Evolutionary conservation across 2,329 filamentous ascomycete genomes (phyloP).

Genomic region (Biscogniauxia marginata): DNA sequence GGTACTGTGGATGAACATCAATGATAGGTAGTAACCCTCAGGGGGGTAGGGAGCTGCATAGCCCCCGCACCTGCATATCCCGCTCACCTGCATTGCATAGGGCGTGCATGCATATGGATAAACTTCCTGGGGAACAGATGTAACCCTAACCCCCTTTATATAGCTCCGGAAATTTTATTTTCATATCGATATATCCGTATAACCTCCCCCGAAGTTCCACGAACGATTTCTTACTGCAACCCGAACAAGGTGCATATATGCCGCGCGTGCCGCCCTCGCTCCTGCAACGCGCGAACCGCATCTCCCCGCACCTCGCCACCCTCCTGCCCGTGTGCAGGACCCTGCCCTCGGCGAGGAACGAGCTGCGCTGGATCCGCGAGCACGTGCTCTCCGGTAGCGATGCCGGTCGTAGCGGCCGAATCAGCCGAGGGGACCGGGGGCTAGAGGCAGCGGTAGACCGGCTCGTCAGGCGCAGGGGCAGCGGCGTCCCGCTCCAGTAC

Average conservation of each 20-base stretch:
- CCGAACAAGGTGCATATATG: constrained; percentile 42
- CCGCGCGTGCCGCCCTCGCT: constrained; percentile 62
- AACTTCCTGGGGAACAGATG: no score
- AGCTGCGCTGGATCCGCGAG: constrained; percentile 71
- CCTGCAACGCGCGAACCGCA: constrained; percentile 50
- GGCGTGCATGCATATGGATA: no score
- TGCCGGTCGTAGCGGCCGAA: no score
- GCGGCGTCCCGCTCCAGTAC: constrained; percentile 82
- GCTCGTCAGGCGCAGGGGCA: constrained; percentile 50
- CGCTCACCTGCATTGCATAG: no score
- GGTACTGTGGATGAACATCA: no score
- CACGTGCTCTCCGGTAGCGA: constrained; percentile 53
- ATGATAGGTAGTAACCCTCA: no score
- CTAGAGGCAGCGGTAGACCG: constrained; percentile 28
- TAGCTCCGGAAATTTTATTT: background rate
- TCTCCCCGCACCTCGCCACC: constrained; percentile 55
- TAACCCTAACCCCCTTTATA: no score
- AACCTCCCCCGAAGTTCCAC: no score
- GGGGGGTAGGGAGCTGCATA: no score
- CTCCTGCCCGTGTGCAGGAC: constrained; percentile 65
- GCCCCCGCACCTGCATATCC: no score
- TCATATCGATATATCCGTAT: background rate
- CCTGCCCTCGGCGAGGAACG: constrained; percentile 61
- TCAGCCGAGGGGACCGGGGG: no score
- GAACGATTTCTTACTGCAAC: background rate